Percentiles rank a stretch among this genome's conserved stretches.
These are phyloP conservation scores for Alloteropsis angusta DNA, from an alignment of 202 grass and related monocot genomes.

Conservation along the genomic window DNA sequence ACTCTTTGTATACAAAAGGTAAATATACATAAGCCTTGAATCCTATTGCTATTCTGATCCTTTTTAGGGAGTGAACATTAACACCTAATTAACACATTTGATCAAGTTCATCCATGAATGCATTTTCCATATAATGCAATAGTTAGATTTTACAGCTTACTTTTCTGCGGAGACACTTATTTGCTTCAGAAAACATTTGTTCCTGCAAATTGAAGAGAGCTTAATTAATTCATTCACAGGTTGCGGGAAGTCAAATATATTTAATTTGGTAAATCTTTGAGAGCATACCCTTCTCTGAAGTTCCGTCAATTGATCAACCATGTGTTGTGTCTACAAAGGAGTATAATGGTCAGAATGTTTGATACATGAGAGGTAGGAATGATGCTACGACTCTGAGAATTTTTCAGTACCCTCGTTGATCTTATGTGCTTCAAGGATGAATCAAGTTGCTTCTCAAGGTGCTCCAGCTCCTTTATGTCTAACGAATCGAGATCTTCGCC, in stretches of 20 bases:
- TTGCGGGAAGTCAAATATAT: not conserved
- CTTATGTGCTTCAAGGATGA: slow-evolving; percentile 74
- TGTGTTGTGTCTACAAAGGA: slow-evolving; percentile 50
- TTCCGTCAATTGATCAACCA: slow-evolving; percentile 56
- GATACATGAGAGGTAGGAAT: not conserved
- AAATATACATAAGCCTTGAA: not conserved
- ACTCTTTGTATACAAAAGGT: not conserved
- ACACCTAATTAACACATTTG: not conserved
- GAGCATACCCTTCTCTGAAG: slow-evolving; percentile 61
- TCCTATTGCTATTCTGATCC: not conserved
- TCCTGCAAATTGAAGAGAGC: slow-evolving; percentile 43
- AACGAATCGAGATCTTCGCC: slow-evolving; percentile 69
- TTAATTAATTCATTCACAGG: not conserved
- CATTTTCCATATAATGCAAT: not conserved
- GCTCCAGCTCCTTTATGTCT: slow-evolving; percentile 59
- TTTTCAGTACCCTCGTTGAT: slow-evolving; percentile 65
- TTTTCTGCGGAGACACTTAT: slow-evolving; percentile 73
- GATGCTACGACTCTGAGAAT: not conserved
- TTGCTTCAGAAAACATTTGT: slow-evolving; percentile 60
- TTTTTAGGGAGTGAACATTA: not conserved
- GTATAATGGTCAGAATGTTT: not conserved
- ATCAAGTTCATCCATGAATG: not conserved
- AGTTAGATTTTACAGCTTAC: slow-evolving; percentile 27
- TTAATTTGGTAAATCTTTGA: not conserved
- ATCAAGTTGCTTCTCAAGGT: slow-evolving; percentile 79